Conservation (phyloP, 345 rosid species). For the Gossypium anomalum region DNA sequence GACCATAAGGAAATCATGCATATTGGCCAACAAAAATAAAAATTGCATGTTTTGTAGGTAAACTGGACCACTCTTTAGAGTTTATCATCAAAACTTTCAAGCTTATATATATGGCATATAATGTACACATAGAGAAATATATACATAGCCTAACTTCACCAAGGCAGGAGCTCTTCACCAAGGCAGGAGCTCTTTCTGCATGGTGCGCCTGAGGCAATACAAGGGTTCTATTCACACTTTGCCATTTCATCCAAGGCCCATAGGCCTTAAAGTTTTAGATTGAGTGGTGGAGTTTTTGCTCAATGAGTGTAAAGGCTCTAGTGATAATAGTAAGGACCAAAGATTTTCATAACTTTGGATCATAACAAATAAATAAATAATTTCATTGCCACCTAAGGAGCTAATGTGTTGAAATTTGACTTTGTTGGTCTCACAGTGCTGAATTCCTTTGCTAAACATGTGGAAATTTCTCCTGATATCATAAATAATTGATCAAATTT, state of each 20-base stretch:
- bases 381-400: background rate
- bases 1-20: background rate
- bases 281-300: background rate
- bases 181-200: background rate
- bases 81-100: background rate
- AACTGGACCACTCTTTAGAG: background rate
- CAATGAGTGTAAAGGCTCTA: background rate
- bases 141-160: background rate
- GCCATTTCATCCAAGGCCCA: background rate
- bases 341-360: background rate
- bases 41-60: background rate
- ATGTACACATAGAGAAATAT: background rate
- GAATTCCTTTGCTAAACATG: background rate
- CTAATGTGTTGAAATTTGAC: background rate
- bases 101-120: background rate
- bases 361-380: background rate
- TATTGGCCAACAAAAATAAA: background rate
- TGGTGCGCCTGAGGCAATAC: background rate
- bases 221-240: background rate
- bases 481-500: constrained; percentile 4
- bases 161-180: background rate
- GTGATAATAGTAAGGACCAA: background rate
- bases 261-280: background rate
- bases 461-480: background rate
- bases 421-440: background rate